Conservation (phyloP, 1,284 basidiomycete genomes). For the Meripilus lineatus region DNA sequence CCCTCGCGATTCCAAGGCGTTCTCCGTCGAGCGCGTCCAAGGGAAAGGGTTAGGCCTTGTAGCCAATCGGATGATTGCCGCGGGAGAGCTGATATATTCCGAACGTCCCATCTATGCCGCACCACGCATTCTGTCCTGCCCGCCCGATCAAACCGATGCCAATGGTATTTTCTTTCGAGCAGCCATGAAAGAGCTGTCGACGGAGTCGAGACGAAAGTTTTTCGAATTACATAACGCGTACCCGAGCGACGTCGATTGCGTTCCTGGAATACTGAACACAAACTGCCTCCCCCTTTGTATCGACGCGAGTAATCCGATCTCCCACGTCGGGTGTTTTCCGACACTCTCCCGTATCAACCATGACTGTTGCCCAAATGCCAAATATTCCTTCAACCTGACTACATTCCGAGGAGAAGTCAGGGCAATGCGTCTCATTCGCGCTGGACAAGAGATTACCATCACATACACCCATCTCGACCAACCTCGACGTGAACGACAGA, state of each 20-base stretch:
- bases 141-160: constrained; percentile 7
- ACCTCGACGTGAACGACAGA: constrained; percentile 6
- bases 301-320: background rate
- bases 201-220: background rate
- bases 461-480: constrained; percentile 8
- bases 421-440: constrained; percentile 4
- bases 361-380: constrained; percentile 9
- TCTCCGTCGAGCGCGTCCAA: background rate
- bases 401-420: constrained; percentile 9
- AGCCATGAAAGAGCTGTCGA: constrained; percentile 1
- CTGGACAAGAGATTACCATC: constrained; percentile 14
- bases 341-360: constrained; percentile 9
- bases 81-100: constrained; percentile 2
- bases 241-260: background rate
- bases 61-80: background rate
- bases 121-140: constrained; percentile 4
- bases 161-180: constrained; percentile 9
- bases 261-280: constrained; percentile 9
- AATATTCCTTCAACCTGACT: constrained; percentile 5
- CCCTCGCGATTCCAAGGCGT: background rate
- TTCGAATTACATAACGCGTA: constrained; percentile 2
- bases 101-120: constrained; percentile 6
- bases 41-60: constrained; percentile 5
- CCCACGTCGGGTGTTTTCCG: constrained; percentile 7
- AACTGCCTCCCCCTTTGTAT: constrained; percentile 9